Conservation (phyloP, 2,329 filamentous ascomycete species). For the Venturia effusa region DNA sequence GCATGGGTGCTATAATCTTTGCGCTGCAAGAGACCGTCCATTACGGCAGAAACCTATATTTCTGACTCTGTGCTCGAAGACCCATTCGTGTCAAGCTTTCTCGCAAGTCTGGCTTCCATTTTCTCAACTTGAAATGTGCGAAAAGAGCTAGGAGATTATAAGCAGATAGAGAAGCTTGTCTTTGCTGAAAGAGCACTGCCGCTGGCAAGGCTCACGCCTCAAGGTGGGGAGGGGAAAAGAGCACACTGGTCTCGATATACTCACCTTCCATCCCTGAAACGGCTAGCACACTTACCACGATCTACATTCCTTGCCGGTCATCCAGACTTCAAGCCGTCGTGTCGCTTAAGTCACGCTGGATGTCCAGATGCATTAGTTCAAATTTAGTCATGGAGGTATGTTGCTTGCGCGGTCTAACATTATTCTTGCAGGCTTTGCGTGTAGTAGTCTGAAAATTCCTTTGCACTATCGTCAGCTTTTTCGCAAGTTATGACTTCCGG, state of each 20-base stretch:
- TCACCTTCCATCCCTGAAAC: not conserved
- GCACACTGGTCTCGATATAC: not conserved
- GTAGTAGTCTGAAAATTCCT: not conserved
- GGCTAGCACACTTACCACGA: not conserved
- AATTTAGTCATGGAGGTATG: not conserved
- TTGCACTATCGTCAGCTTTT: not conserved
- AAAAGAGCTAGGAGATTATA: not conserved
- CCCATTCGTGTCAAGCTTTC: not conserved
- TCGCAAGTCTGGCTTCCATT: not conserved
- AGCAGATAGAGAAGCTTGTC: not conserved
- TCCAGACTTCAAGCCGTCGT: not conserved
- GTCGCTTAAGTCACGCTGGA: not conserved
- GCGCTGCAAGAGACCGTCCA: not conserved
- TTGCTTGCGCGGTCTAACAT: not conserved
- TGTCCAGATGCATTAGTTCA: not conserved
- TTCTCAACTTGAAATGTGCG: not conserved
- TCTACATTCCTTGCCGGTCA: too few species aligned
- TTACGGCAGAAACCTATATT: not conserved
- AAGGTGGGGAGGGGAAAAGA: too few species aligned
- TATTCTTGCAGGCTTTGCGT: not conserved
- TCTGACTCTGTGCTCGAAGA: not conserved
- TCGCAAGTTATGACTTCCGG: too few species aligned
- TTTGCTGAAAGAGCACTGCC: too few species aligned
- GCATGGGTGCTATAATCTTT: not conserved
- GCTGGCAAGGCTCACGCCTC: not conserved